Conservation (phyloP, 768 basidiomycete species). For the Multifurca ochricompacta region DNA sequence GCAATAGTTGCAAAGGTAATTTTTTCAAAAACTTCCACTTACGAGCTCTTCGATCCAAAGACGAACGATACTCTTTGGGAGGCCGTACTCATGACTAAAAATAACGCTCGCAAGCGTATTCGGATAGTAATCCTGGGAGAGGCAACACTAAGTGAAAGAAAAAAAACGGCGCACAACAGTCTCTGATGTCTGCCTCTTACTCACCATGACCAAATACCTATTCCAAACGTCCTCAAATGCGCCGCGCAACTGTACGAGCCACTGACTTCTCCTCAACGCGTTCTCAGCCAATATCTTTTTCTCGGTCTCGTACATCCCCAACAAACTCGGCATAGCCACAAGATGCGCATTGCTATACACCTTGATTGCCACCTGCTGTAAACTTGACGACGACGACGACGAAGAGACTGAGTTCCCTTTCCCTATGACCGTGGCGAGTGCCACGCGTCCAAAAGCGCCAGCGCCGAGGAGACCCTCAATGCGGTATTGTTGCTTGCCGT, state of each 20-base stretch:
- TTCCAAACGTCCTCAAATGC: slow-evolving; percentile 9
- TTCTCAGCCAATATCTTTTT: neutral
- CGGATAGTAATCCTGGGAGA: slow-evolving; percentile 14
- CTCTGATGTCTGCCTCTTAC: neutral
- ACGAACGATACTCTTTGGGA: neutral
- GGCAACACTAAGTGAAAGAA: neutral
- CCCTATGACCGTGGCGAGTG: slow-evolving; percentile 1
- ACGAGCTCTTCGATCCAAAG: slow-evolving; percentile 14
- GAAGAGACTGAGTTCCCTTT: no score
- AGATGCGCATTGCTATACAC: slow-evolving; percentile 4
- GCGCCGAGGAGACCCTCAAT: slow-evolving; percentile 11
- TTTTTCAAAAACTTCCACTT: no score
- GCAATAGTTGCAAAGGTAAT: no score
- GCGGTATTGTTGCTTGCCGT: neutral
- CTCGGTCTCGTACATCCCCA: neutral
- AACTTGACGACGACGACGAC: no score
- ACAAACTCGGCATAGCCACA: neutral
- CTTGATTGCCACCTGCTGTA: slow-evolving; percentile 11
- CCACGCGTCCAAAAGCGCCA: slow-evolving; percentile 13
- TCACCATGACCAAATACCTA: slow-evolving; percentile 15
- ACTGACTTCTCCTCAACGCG: neutral
- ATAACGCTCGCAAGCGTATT: slow-evolving; percentile 8
- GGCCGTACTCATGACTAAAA: neutral
- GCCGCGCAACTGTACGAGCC: slow-evolving; percentile 4
- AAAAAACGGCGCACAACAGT: neutral